Evolutionary conservation across 257 asterid genomes (phyloP).

Genomic region (Ballota nigra): DNA sequence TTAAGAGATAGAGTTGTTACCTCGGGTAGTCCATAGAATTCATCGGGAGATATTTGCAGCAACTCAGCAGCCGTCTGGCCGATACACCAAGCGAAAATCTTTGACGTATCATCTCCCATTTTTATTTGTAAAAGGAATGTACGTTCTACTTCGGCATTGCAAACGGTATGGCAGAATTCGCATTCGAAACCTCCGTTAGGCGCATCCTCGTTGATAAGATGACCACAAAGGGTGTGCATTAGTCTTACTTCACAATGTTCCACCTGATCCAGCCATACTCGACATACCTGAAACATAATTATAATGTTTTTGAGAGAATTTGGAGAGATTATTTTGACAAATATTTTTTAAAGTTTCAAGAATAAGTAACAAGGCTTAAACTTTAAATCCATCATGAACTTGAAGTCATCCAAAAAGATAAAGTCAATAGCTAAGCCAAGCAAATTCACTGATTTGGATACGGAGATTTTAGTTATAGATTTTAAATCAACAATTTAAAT

Average conservation of each 20-base stretch:
- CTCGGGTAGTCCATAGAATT: conserved; percentile 74
- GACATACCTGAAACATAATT: conserved; percentile 57
- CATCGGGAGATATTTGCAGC: conserved; percentile 84
- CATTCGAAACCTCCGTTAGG: conserved; percentile 48
- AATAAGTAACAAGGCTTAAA: not conserved
- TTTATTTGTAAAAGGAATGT: conserved; percentile 62
- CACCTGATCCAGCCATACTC: conserved; percentile 76
- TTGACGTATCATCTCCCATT: conserved; percentile 66
- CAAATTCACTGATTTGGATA: no score
- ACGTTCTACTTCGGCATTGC: conserved; percentile 54
- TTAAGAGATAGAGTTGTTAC: conserved; percentile 29
- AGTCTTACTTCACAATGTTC: conserved; percentile 69
- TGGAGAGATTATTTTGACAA: not conserved
- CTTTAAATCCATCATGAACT: not conserved
- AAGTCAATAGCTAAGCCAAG: not conserved
- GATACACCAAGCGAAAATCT: conserved; percentile 71
- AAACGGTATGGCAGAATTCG: conserved; percentile 53
- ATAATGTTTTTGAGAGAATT: not conserved
- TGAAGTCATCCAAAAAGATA: not conserved
- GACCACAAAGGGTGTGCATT: conserved; percentile 68
- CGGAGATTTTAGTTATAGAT: no score
- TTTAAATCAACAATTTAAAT: no score
- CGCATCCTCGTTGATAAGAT: conserved; percentile 41
- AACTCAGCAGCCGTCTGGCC: conserved; percentile 92
- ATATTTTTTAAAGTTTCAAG: no score